These are phyloP conservation scores for Camelina hispida DNA, from an alignment of 345 rosid species.

Conservation along the genomic window DNA sequence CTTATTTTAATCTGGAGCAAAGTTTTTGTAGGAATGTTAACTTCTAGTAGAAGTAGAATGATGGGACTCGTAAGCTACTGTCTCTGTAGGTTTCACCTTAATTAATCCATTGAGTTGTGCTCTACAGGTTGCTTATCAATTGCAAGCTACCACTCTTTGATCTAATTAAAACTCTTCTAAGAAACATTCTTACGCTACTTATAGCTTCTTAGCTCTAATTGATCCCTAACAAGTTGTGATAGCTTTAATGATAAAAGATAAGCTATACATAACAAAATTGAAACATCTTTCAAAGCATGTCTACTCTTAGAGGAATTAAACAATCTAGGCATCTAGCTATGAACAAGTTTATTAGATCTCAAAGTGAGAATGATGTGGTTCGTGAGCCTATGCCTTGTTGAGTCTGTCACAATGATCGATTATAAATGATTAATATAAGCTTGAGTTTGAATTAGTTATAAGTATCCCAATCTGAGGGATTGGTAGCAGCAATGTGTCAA, in stretches of 20 bases:
- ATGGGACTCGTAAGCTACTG: slow-evolving; percentile 21
- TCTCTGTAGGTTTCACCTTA: too few relatives aligned
- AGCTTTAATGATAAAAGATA: slow-evolving; percentile 21
- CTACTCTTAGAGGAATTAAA: slow-evolving; percentile 3
- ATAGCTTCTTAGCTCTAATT: slow-evolving; percentile 10
- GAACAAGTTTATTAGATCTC: neutral
- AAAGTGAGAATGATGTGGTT: slow-evolving; percentile 26
- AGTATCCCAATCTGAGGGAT: neutral
- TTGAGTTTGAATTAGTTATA: slow-evolving; percentile 10
- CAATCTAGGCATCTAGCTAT: slow-evolving; percentile 14
- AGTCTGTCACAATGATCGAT: neutral
- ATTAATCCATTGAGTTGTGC: neutral
- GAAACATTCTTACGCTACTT: neutral
- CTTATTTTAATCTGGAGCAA: neutral
- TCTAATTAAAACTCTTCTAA: slow-evolving; percentile 7
- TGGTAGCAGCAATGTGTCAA: slow-evolving; percentile 14
- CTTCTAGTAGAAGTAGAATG: slow-evolving; percentile 23
- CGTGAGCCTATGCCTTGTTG: slow-evolving; percentile 29
- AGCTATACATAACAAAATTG: neutral
- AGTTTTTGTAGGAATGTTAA: neutral
- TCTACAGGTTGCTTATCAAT: neutral
- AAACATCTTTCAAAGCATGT: slow-evolving; percentile 10
- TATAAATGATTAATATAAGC: neutral
- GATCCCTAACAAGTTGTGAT: slow-evolving; percentile 5
- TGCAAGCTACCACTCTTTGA: neutral